These are phyloP conservation scores for Salisapilia sapeloensis DNA, from an alignment of 352 stramenopile genomes.

Conservation along the genomic window DNA sequence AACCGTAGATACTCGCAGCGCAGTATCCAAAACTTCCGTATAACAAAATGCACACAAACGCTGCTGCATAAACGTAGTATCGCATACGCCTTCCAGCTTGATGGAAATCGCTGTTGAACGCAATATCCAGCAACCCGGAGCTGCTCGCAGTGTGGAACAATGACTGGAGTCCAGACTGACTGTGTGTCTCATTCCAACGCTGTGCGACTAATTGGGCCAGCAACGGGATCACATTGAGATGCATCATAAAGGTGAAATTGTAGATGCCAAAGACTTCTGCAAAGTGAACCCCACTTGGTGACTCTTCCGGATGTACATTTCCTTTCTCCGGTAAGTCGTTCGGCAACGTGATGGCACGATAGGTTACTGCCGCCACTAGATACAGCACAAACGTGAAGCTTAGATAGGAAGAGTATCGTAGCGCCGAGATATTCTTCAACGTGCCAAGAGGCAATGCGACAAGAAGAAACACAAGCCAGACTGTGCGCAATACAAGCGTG, in stretches of 20 bases:
- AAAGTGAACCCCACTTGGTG: slow-evolving; percentile 8
- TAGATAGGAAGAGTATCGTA: slow-evolving; percentile 62
- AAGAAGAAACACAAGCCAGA: slow-evolving; percentile 44
- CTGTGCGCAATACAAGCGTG: slow-evolving; percentile 10
- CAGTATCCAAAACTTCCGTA: slow-evolving; percentile 51
- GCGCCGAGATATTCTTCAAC: slow-evolving; percentile 50
- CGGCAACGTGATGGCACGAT: slow-evolving; percentile 11
- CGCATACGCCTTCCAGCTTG: slow-evolving; percentile 16
- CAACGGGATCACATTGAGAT: slow-evolving; percentile 63
- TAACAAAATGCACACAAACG: slow-evolving; percentile 24
- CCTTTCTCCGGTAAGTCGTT: not conserved
- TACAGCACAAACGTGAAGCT: slow-evolving; percentile 55
- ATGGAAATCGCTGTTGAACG: too few relatives aligned
- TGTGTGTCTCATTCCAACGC: too few relatives aligned
- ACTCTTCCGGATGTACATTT: slow-evolving; percentile 2
- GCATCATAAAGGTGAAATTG: slow-evolving; percentile 76
- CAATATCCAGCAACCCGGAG: too few relatives aligned
- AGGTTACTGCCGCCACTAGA: slow-evolving; percentile 37
- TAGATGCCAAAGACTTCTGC: slow-evolving; percentile 59
- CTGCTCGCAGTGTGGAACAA: too few relatives aligned
- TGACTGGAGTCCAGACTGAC: too few relatives aligned
- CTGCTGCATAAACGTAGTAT: slow-evolving; percentile 18
- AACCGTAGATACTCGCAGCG: slow-evolving; percentile 38
- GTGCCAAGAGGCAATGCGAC: slow-evolving; percentile 45
- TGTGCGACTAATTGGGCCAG: slow-evolving; percentile 30